These are phyloP conservation scores for Exophiala calicioides DNA, from an alignment of 2,329 filamentous ascomycete genomes.

Conservation along the genomic window DNA sequence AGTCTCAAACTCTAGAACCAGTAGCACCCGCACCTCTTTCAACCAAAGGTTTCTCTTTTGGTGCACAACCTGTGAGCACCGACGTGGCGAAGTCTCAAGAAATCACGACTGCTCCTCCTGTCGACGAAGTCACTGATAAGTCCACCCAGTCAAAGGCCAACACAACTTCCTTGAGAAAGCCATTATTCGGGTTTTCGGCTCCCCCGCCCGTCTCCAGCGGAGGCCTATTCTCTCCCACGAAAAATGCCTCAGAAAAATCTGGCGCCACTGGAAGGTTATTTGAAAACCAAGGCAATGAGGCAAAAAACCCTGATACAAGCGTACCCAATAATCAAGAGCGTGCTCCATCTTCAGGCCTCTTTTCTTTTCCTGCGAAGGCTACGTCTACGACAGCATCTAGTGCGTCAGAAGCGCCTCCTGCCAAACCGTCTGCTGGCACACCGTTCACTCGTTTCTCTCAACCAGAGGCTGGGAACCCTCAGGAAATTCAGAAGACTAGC, in stretches of 20 bases:
- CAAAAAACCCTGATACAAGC: conserved; percentile 8
- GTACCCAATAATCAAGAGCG: too few relatives aligned
- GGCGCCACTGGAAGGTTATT: conserved; percentile 5
- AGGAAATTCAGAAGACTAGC: not conserved
- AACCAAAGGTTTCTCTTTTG: conserved; percentile 4
- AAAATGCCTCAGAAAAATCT: conserved; percentile 3
- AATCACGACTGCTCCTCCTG: not conserved
- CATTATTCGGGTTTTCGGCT: conserved; percentile 12
- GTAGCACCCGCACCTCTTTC: conserved; percentile 1
- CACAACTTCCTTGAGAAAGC: not conserved
- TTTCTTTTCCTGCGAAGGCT: conserved; percentile 7
- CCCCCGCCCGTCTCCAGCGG: conserved; percentile 12
- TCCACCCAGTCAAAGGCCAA: not conserved
- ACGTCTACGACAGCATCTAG: conserved; percentile 9
- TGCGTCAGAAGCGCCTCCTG: too few relatives aligned
- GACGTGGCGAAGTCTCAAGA: not conserved
- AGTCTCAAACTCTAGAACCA: conserved; percentile 2
- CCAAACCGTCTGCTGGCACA: too few relatives aligned
- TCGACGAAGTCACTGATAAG: not conserved
- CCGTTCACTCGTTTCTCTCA: not conserved
- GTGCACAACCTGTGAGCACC: not conserved
- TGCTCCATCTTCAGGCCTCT: too few relatives aligned
- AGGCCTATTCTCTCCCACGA: conserved; percentile 16
- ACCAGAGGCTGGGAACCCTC: conserved; percentile 8
- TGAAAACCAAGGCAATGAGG: conserved; percentile 5